These are phyloP conservation scores for Ceratocystiopsis brevicomis DNA, from an alignment of 2,329 filamentous ascomycete species.

Conservation along the genomic window DNA sequence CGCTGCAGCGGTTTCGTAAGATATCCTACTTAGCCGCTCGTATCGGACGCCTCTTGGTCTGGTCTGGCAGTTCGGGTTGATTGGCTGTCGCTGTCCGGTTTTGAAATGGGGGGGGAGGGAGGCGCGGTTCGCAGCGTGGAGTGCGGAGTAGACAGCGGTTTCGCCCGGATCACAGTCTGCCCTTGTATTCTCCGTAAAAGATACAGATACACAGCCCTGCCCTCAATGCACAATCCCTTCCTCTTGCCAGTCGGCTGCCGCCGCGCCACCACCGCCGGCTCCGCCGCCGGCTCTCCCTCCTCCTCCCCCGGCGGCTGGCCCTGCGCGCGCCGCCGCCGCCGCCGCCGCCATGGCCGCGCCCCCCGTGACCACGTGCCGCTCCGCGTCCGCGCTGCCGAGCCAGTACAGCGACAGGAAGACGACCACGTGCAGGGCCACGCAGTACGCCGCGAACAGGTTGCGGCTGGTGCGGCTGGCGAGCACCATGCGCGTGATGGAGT, in stretches of 20 bases:
- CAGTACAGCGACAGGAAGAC: constrained; percentile 78
- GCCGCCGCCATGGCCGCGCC: constrained; percentile 25
- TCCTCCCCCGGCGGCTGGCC: constrained; percentile 11
- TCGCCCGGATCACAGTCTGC: too few relatives aligned
- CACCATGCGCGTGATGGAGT: constrained; percentile 79
- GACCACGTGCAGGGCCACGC: constrained; percentile 69
- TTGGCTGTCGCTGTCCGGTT: constrained; percentile 1
- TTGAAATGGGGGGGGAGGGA: too few relatives aligned
- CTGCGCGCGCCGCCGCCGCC: constrained; percentile 18
- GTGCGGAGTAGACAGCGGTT: too few relatives aligned
- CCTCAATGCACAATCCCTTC: constrained; percentile 33
- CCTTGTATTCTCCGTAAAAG: too few relatives aligned
- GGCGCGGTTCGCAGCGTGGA: too few relatives aligned
- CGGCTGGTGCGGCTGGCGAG: constrained; percentile 76
- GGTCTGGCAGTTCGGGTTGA: not conserved
- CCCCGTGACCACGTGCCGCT: constrained; percentile 38
- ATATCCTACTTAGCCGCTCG: too few relatives aligned
- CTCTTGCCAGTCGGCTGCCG: constrained; percentile 42
- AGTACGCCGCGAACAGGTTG: constrained; percentile 87
- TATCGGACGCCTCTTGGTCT: too few relatives aligned
- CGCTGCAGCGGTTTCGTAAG: too few relatives aligned
- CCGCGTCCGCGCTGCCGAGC: constrained; percentile 51
- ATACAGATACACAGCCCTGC: not conserved
- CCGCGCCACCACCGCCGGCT: constrained; percentile 15
- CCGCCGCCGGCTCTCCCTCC: constrained; percentile 15